Conservation (phyloP, 345 rosid species). For the Citrus trifoliata region DNA sequence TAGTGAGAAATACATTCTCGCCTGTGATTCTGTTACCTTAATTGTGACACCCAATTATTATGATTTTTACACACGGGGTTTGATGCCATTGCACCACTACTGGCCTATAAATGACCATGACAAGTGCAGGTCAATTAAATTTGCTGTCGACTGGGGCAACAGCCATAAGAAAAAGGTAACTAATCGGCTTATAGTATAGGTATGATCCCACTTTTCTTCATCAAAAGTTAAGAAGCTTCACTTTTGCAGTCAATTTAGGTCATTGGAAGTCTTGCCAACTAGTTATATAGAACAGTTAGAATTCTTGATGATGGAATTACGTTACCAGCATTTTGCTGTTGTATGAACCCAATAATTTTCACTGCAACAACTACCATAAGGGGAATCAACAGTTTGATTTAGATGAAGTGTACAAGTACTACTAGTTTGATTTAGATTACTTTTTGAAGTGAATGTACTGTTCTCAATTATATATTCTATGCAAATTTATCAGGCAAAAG, state of each 20-base stretch:
- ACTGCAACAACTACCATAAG: neutral
- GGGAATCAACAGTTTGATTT: neutral
- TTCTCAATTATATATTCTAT: neutral
- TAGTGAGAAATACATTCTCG: conserved; percentile 78
- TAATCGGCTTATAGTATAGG: neutral
- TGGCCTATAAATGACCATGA: conserved; percentile 66
- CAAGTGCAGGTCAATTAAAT: conserved; percentile 71
- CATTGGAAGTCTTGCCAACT: neutral
- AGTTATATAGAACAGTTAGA: neutral
- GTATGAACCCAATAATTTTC: neutral
- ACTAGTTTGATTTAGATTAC: too few relatives aligned
- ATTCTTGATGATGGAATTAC: neutral
- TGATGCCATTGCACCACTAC: conserved; percentile 63
- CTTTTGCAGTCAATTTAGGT: neutral
- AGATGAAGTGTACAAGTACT: neutral
- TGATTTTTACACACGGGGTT: conserved; percentile 69
- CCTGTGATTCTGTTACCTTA: conserved; percentile 71
- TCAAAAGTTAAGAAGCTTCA: neutral
- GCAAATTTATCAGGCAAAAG: conserved; percentile 49
- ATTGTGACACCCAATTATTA: conserved; percentile 58
- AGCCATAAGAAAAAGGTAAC: conserved; percentile 52
- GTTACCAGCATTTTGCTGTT: neutral
- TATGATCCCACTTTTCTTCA: neutral
- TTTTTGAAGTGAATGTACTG: neutral
- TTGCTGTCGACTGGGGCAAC: conserved; percentile 83